These are phyloP conservation scores for Skeletonema tropicum DNA, from an alignment of 108 stramenopile genomes.

Conservation along the genomic window DNA sequence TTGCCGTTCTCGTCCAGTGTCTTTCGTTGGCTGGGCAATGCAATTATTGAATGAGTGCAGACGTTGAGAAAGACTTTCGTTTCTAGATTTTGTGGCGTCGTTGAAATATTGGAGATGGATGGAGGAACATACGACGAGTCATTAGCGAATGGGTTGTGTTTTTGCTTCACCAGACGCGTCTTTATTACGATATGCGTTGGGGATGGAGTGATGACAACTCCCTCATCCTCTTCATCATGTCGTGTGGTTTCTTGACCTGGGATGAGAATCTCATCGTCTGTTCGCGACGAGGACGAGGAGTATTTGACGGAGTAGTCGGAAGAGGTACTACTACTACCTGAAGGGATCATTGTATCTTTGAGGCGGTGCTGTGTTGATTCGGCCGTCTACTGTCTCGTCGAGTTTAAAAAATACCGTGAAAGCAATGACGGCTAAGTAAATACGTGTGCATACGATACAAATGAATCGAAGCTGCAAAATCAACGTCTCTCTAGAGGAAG, in stretches of 20 bases:
- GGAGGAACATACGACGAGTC: neutral
- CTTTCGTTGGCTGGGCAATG: conserved; percentile 30
- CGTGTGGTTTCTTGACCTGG: neutral
- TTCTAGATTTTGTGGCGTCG: neutral
- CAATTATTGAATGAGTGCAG: conserved; percentile 42
- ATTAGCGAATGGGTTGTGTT: neutral
- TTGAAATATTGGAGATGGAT: conserved; percentile 11
- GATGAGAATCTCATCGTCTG: neutral
- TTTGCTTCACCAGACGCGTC: conserved; percentile 23
- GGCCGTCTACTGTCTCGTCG: too few relatives aligned
- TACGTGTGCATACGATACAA: too few relatives aligned
- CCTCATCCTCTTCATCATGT: conserved; percentile 5
- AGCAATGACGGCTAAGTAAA: too few relatives aligned
- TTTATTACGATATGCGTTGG: conserved; percentile 45
- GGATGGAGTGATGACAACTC: conserved; percentile 41
- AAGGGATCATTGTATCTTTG: too few relatives aligned
- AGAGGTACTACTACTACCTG: neutral
- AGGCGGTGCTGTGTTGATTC: too few relatives aligned
- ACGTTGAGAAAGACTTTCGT: conserved; percentile 48
- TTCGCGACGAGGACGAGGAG: neutral
- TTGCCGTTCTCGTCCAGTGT: conserved; percentile 33
- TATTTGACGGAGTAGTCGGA: neutral
- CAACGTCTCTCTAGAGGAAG: too few relatives aligned
- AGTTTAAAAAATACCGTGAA: too few relatives aligned
- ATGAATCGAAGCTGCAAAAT: too few relatives aligned